A percentile compares a stretch with the other conserved stretches of the same genome.
Evolutionary conservation across 1,139 yeast genomes (phyloP).

Genomic region (Suhomyces bribrorum): DNA sequence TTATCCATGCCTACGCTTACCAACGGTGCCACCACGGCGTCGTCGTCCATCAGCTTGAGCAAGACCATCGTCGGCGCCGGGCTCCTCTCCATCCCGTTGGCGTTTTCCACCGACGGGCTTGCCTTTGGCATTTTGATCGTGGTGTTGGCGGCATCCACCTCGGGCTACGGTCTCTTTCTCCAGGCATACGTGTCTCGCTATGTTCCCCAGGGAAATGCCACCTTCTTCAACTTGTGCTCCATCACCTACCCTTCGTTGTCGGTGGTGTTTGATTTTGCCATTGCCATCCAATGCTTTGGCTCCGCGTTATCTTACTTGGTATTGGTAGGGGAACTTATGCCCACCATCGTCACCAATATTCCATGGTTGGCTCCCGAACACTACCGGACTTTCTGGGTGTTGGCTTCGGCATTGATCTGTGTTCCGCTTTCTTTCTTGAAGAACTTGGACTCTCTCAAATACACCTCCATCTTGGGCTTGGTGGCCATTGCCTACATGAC

Average conservation of each 20-base stretch:
- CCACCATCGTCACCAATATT: constrained; percentile 33
- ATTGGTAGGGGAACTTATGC: constrained; percentile 49
- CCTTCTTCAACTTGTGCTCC: constrained; percentile 81
- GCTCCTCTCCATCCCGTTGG: constrained; percentile 87
- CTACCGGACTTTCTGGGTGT: constrained; percentile 40
- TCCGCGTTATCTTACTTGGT: constrained; percentile 50
- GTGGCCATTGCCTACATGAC: constrained; percentile 44
- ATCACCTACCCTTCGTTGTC: constrained; percentile 84
- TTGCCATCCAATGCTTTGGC: constrained; percentile 76
- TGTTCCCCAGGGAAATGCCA: constrained; percentile 72
- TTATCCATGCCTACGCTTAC: constrained; percentile 9
- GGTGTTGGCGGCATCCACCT: constrained; percentile 70
- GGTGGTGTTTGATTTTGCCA: constrained; percentile 81
- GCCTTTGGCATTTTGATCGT: constrained; percentile 66
- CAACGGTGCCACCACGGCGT: constrained; percentile 25
- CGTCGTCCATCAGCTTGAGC: constrained; percentile 60
- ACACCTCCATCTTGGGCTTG: constrained; percentile 45
- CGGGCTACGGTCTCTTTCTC: constrained; percentile 77
- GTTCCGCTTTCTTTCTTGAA: constrained; percentile 46
- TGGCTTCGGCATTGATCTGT: constrained; percentile 34
- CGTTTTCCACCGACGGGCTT: constrained; percentile 83
- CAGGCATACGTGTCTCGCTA: constrained; percentile 75
- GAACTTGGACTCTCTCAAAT: constrained; percentile 48
- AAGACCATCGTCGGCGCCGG: constrained; percentile 91
- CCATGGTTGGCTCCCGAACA: constrained; percentile 20